Evolutionary conservation across 1,284 basidiomycete species (phyloP), one percentile per base, ranked within the genome.

Genomic region (Sanguinoderma infundibulare): DNA sequence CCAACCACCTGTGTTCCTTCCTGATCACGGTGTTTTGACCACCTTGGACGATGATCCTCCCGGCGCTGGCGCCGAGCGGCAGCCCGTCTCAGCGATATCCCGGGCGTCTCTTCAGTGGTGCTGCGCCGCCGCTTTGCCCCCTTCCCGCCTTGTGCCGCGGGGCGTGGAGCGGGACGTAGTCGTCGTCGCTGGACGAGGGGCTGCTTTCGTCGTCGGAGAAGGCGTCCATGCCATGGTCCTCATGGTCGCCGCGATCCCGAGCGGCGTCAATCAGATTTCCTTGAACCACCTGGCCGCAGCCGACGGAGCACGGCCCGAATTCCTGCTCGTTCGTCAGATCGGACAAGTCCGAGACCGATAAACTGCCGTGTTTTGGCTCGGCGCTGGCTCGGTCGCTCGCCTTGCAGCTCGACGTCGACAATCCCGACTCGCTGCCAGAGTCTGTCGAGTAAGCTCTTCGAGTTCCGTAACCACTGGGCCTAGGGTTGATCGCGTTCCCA

Each of bases 221-320:
- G 47, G 15, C 28, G 30, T 49, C 7, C 26, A n/a, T n/a, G 28
- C 26, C 7, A 9, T 50, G n/a, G 49, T 10, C 32, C 49, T 50
- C 49, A 50, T 50, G 30, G 49, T 50, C 7, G 14, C 32, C n/a
- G 34, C 32, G n/a, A 34, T 50, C 32, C 7, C 32, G 7, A 4
- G n/a, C n/a, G 32, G 49, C 49, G 49, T 20, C 28, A 50, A 50
- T 50, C 49, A 50, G 49, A 50, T 34, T 34, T 50, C 20, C 28
- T 32, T 32, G 49, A 50, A 50, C 49, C 49, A 35, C 49, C 30
- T 35, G n/a, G 28, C 49, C 49, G 46, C n/a, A n/a, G 26, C 28
- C n/a, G n/a, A 44, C 42, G 42, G 42, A 26, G 42, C 4, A 20
- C 42, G 22, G 42, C n/a, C n/a, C n/a, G n/a, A n/a, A n/a, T n/a